Evolutionary conservation across 306 rosid species (phyloP), one percentile per base, ranked within the genome.

Genomic region (Sophora flavescens): DNA sequence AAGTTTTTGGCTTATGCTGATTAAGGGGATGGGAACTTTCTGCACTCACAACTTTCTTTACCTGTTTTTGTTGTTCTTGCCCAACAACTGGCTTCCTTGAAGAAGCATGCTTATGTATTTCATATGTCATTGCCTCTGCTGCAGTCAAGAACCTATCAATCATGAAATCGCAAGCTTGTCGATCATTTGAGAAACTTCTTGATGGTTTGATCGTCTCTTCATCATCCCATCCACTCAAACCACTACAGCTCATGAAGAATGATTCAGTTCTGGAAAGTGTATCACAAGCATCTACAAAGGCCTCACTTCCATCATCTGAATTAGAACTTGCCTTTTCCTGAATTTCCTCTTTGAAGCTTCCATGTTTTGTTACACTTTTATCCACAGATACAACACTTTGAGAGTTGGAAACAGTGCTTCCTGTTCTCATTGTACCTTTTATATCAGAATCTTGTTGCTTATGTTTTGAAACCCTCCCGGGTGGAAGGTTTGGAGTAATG

Each of bases 71-170:
- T 47, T 88, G 89, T 61, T 90, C 88, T 78, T 66, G 63, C 62
- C 79, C 78, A 80, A 73, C 75, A 41, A 44, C 70, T 63, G 72
- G 81, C 80, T 87, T 94, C 79, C 82, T 86, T 66, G 77, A 71
- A 58, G 78, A 60, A 69, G 83, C 70, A 84, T 82, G 72, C 39
- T 82, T 89, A 60, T 88, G 89, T 30, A 86, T 73, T 60, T 90
- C 93, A 28, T 87, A 85, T 81, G 84, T 90, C 92, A 90, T 82
- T 64, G 95, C 97, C 81, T 92, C 88, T 7, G 98, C 98, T 66
- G 98, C 97, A 60, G 91, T 92, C 76, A 95, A 79, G 82, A 95
- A 95, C 54, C 98, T 84, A 53, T 83, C 93, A 78, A 92, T 89
- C 93, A 95, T 95, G 91, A 89, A 90, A 84, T 90, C 83, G 8